Percentiles rank a stretch among this genome's conserved stretches.
Evolutionary conservation across 1,284 basidiomycete genomes (phyloP).

Genomic region (Rhodotorula sp.): DNA sequence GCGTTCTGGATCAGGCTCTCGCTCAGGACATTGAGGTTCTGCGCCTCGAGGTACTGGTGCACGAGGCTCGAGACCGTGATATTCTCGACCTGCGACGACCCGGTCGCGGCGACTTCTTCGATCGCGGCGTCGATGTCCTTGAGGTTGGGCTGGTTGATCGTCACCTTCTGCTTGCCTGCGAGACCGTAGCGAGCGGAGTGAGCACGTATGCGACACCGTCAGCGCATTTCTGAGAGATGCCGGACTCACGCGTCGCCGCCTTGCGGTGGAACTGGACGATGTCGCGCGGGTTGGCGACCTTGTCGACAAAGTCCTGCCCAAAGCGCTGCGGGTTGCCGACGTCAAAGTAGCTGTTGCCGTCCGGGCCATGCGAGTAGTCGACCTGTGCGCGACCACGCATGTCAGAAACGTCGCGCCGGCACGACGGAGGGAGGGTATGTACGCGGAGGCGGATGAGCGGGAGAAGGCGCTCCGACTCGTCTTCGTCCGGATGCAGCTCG

Average conservation of each 20-base stretch:
- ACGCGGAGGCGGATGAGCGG: slow-evolving; percentile 87
- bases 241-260: slow-evolving; percentile 12
- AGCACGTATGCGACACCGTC: no score
- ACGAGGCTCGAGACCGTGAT: slow-evolving; percentile 64
- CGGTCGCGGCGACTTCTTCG: slow-evolving; percentile 12
- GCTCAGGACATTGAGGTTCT: slow-evolving; percentile 81
- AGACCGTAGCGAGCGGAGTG: not conserved
- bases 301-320: slow-evolving; percentile 89
- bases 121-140: slow-evolving; percentile 12
- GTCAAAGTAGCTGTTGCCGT: slow-evolving; percentile 67
- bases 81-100: slow-evolving; percentile 48
- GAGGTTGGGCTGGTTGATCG: slow-evolving; percentile 44
- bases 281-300: slow-evolving; percentile 91
- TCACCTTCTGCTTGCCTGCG: slow-evolving; percentile 44
- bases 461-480: slow-evolving; percentile 64
- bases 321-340: slow-evolving; percentile 95
- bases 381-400: slow-evolving; percentile 58
- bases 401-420: not conserved
- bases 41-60: slow-evolving; percentile 80
- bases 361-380: slow-evolving; percentile 63
- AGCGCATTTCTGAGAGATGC: no score
- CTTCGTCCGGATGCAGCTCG: slow-evolving; percentile 64
- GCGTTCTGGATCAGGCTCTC: slow-evolving; percentile 86
- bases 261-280: slow-evolving; percentile 77
- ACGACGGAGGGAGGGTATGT: slow-evolving; percentile 12